A percentile compares a stretch with the other conserved stretches of the same genome.
These are phyloP conservation scores for Backusella mclennaniae DNA, from an alignment of 192 early-diverging fungal genomes.

Conservation along the genomic window DNA sequence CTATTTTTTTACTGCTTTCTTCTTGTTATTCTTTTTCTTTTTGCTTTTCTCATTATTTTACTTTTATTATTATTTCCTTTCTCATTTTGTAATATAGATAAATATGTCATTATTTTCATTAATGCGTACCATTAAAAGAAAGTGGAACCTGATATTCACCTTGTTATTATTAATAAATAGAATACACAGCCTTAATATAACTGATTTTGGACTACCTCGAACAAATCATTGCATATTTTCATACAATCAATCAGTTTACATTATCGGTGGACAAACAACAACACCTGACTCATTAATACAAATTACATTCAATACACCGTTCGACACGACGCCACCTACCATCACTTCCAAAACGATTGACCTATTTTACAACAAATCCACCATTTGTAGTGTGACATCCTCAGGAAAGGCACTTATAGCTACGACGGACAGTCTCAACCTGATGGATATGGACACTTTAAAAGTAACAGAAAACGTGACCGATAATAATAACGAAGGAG, in stretches of 20 bases:
- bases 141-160: neutral
- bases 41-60: neutral
- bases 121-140: neutral
- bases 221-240: neutral
- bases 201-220: slow-evolving; percentile 1
- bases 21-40: neutral
- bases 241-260: neutral
- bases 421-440: neutral
- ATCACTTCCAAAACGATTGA: neutral
- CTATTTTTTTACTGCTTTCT: neutral
- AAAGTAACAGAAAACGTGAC: neutral
- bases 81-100: neutral
- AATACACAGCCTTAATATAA: neutral
- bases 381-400: neutral
- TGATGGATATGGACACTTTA: neutral
- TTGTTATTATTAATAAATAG: neutral
- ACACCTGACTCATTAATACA: neutral
- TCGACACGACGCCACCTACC: neutral
- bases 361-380: neutral
- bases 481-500: neutral
- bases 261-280: slow-evolving; percentile 7
- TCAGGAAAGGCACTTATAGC: neutral
- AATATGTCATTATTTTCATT: neutral
- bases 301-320: neutral
- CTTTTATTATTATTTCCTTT: neutral